phyloP scores from a whole-genome alignment of 2,329 filamentous ascomycete species.

The Alternaria solani region DNA sequence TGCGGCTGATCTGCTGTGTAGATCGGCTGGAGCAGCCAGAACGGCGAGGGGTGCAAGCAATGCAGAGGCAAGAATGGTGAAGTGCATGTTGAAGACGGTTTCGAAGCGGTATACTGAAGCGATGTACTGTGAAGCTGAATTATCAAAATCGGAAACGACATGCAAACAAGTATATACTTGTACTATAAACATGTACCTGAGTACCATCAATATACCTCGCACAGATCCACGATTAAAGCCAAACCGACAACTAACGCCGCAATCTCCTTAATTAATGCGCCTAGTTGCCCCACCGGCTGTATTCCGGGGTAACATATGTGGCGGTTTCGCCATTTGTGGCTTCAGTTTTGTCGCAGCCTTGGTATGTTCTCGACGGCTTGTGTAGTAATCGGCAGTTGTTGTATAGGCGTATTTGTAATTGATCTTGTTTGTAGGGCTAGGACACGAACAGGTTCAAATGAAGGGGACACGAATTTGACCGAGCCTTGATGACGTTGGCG shows the following conservation, averaged over 20 bases:
- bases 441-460: neutral
- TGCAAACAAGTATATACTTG: neutral
- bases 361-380: conserved; percentile 4
- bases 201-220: neutral
- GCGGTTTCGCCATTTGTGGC: neutral
- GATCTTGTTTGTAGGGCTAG: neutral
- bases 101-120: neutral
- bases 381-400: conserved; percentile 6
- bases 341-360: neutral
- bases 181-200: neutral
- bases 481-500: neutral
- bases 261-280: conserved; percentile 11
- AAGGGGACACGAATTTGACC: neutral
- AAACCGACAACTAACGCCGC: conserved; percentile 3
- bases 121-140: neutral
- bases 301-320: conserved; percentile 7
- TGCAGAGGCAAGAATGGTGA: conserved; percentile 21
- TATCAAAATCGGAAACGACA: neutral
- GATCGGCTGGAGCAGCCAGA: conserved; percentile 25
- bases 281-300: conserved; percentile 15
- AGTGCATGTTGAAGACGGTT: conserved; percentile 24
- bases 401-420: neutral
- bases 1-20: neutral
- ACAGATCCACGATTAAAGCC: neutral
- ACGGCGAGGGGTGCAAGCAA: conserved; percentile 25